Percentiles rank a stretch among this genome's conserved stretches.
Evolutionary conservation across 257 asterid species (phyloP).

Genomic region (Solanum dulcamara): DNA sequence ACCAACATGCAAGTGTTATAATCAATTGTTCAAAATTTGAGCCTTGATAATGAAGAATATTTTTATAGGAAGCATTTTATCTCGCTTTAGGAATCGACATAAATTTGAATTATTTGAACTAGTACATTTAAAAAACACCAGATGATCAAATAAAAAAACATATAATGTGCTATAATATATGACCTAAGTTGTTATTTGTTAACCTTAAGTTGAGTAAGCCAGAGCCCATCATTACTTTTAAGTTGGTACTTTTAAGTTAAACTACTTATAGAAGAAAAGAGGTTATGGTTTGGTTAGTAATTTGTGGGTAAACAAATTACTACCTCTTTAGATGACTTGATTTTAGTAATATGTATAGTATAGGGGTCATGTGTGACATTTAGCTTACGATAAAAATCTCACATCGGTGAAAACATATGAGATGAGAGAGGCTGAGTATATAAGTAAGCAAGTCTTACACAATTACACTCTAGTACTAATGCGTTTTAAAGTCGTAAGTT

Average conservation of each 20-base stretch:
- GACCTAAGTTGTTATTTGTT: not conserved
- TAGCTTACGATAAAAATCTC: not conserved
- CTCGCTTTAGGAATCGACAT: not conserved
- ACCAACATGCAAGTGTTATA: not conserved
- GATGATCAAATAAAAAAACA: not conserved
- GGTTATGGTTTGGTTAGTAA: not conserved
- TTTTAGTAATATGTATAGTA: no score
- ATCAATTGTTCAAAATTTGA: not conserved
- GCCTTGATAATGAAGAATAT: not conserved
- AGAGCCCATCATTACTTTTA: not conserved
- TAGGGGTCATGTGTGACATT: not conserved
- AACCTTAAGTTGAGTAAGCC: not conserved
- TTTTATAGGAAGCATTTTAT: not conserved
- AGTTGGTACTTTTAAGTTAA: not conserved
- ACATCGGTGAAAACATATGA: accelerated
- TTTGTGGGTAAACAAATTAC: not conserved
- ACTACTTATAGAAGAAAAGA: not conserved
- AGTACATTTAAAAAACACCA: not conserved
- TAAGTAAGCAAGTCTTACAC: not conserved
- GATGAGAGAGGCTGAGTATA: not conserved
- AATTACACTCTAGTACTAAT: not conserved
- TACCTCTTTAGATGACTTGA: not conserved
- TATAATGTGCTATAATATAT: not conserved
- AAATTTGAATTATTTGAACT: not conserved
- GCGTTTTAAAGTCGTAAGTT: not conserved